A percentile compares a stretch with the other conserved stretches of the same genome.
phyloP scores from a whole-genome alignment of 2,329 filamentous ascomycete species.

The Pseudogymnoascus sp. region DNA sequence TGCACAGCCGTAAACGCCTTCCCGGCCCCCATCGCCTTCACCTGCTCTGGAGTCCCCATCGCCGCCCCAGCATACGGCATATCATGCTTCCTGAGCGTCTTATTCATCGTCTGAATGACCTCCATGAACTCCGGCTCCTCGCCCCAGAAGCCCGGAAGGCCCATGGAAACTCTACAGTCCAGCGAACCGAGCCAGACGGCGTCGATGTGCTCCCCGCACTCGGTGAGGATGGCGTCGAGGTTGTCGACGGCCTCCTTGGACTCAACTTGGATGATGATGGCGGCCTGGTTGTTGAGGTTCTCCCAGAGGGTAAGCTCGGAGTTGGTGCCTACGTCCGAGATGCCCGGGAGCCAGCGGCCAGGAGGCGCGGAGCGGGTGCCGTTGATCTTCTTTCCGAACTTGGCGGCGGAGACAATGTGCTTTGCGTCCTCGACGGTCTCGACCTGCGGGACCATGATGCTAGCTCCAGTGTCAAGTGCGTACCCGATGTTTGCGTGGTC shows the following conservation, averaged over 20 bases:
- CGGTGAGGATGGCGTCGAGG: slow-evolving; percentile 44
- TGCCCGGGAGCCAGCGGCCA: slow-evolving; percentile 36
- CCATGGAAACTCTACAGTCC: slow-evolving; percentile 42
- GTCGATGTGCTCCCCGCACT: slow-evolving; percentile 39
- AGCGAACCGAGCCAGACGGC: slow-evolving; percentile 42
- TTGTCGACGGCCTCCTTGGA: slow-evolving; percentile 39
- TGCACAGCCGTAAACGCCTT: slow-evolving; percentile 22
- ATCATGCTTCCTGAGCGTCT: slow-evolving; percentile 41
- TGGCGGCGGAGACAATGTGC: slow-evolving; percentile 38
- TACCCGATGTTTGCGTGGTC: slow-evolving; percentile 43
- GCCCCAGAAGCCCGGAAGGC: slow-evolving; percentile 32
- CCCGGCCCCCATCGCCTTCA: slow-evolving; percentile 18
- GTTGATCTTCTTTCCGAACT: slow-evolving; percentile 36
- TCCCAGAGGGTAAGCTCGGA: slow-evolving; percentile 32
- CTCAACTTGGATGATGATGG: slow-evolving; percentile 45
- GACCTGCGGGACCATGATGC: slow-evolving; percentile 42
- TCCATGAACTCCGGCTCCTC: slow-evolving; percentile 39
- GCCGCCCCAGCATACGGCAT: slow-evolving; percentile 33
- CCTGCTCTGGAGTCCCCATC: slow-evolving; percentile 22
- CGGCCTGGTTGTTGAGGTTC: slow-evolving; percentile 42
- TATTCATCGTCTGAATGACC: slow-evolving; percentile 34
- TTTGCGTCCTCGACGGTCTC: slow-evolving; percentile 43
- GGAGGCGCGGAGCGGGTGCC: slow-evolving; percentile 43
- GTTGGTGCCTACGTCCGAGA: slow-evolving; percentile 35
- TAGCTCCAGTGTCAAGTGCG: slow-evolving; percentile 45